Conservation (phyloP, 2,329 filamentous ascomycete genomes). For the Aureobasidium sp. region DNA sequence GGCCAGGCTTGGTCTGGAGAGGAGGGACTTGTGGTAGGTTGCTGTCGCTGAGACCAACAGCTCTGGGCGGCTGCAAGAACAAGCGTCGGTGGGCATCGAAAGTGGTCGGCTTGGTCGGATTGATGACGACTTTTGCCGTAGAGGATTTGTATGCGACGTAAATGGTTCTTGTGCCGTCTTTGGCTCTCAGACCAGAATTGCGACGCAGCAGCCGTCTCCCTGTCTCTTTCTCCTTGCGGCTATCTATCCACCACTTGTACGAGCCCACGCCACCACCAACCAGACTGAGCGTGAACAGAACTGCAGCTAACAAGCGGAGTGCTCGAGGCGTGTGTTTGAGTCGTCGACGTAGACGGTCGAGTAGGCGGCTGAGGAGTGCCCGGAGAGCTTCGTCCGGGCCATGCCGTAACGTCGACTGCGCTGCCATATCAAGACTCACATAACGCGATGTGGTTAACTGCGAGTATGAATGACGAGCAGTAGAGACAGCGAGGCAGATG, state of each 20-base stretch:
- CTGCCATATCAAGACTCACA: constrained; percentile 56
- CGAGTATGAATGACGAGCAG: background rate
- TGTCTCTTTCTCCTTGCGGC: constrained; percentile 71
- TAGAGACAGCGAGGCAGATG: background rate
- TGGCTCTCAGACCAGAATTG: constrained; percentile 88
- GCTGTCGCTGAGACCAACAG: constrained; percentile 67
- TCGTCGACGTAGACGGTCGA: constrained; percentile 41
- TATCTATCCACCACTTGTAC: constrained; percentile 67
- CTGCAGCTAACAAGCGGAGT: constrained; percentile 66
- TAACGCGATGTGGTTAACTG: background rate
- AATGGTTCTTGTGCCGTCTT: constrained; percentile 90
- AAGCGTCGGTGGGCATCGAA: constrained; percentile 93
- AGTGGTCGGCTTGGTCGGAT: constrained; percentile 82
- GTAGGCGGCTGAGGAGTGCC: constrained; percentile 43
- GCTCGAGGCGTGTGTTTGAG: constrained; percentile 61
- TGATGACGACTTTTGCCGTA: constrained; percentile 85
- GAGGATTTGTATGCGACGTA: constrained; percentile 87
- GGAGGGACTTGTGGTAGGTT: constrained; percentile 63
- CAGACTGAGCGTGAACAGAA: constrained; percentile 70
- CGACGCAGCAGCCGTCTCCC: constrained; percentile 74
- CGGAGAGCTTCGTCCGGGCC: constrained; percentile 38
- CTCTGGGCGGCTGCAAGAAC: constrained; percentile 83
- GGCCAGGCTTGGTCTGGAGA: constrained; percentile 81
- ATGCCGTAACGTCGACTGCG: constrained; percentile 68
- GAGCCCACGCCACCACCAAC: constrained; percentile 71